Evolutionary conservation across 305 asterid genomes (phyloP).

Genomic region (Salvia sclarea): DNA sequence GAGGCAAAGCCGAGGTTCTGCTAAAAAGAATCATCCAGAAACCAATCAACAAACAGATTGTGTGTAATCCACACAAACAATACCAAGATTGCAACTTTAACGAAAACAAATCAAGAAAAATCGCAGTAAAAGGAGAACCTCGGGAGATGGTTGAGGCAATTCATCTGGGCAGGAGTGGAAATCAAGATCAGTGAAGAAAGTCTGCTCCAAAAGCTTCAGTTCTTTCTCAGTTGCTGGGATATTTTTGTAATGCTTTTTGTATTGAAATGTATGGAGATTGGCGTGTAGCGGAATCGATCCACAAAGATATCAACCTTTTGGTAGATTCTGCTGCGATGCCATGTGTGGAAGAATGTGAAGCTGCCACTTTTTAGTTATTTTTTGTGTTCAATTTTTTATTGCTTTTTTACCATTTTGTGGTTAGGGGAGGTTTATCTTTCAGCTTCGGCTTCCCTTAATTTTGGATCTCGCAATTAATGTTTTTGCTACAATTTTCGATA

Average conservation of each 20-base stretch:
- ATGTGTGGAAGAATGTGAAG: constrained; percentile 10
- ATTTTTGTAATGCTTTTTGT: constrained; percentile 19
- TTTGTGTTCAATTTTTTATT: not conserved
- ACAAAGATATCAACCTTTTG: constrained; percentile 28
- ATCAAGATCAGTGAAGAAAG: not conserved
- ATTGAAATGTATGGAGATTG: not conserved
- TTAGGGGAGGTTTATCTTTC: no score
- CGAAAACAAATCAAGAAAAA: constrained; percentile 7
- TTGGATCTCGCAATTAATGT: not conserved
- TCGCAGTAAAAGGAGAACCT: constrained; percentile 40
- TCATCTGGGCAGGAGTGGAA: constrained; percentile 41
- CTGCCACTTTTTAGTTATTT: not conserved
- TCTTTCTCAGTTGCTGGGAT: constrained; percentile 15
- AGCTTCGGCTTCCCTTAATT: not conserved
- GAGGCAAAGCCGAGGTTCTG: constrained; percentile 69
- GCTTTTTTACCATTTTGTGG: not conserved
- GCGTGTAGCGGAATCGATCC: constrained; percentile 24
- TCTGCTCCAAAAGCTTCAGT: not conserved
- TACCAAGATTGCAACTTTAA: not conserved
- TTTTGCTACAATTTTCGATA: not conserved
- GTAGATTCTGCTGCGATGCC: constrained; percentile 21
- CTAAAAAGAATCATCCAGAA: not conserved
- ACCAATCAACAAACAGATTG: constrained; percentile 12
- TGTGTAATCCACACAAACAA: constrained; percentile 13
- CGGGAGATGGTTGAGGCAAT: constrained; percentile 65